A percentile compares a stretch with the other conserved stretches of the same genome.
These are phyloP conservation scores for Leonotis leonurus DNA, from an alignment of 257 asterid genomes.

Conservation along the genomic window DNA sequence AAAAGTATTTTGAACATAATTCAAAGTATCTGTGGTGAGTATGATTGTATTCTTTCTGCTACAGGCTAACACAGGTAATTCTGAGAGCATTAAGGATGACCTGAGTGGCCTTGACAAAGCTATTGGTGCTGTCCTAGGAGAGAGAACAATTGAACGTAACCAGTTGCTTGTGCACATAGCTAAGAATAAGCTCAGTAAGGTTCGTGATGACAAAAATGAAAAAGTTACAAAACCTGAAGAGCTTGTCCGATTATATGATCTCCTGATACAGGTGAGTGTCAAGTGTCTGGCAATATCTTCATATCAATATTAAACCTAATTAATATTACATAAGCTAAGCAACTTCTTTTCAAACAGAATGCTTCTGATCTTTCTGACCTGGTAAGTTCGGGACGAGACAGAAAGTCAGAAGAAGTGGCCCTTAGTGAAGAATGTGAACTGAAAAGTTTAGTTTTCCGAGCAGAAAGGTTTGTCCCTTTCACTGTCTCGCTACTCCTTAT, in stretches of 20 bases:
- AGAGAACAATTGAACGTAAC: slow-evolving; percentile 89
- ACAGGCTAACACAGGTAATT: slow-evolving; percentile 77
- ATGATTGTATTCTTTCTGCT: slow-evolving; percentile 19
- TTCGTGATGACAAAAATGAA: slow-evolving; percentile 78
- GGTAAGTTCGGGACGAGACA: slow-evolving; percentile 90
- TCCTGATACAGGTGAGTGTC: slow-evolving; percentile 61
- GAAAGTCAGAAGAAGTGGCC: slow-evolving; percentile 76
- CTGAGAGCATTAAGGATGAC: slow-evolving; percentile 85
- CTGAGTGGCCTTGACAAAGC: slow-evolving; percentile 97
- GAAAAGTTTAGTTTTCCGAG: slow-evolving; percentile 61
- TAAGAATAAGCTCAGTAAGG: slow-evolving; percentile 69
- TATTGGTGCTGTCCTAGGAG: slow-evolving; percentile 80
- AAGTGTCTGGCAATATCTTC: background rate
- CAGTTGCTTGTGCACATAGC: slow-evolving; percentile 81
- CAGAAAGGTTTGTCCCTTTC: slow-evolving; percentile 59
- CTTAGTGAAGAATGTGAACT: slow-evolving; percentile 78
- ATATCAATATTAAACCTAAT: slow-evolving; percentile 1
- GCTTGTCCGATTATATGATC: slow-evolving; percentile 87
- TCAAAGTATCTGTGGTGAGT: background rate
- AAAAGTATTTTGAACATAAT: background rate
- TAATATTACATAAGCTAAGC: background rate
- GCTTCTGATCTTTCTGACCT: slow-evolving; percentile 84
- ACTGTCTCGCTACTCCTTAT: background rate
- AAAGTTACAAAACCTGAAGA: slow-evolving; percentile 94
- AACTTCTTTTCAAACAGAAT: slow-evolving; percentile 47